phyloP scores from a whole-genome alignment of 306 rosid species.

The Vicia sativa region DNA sequence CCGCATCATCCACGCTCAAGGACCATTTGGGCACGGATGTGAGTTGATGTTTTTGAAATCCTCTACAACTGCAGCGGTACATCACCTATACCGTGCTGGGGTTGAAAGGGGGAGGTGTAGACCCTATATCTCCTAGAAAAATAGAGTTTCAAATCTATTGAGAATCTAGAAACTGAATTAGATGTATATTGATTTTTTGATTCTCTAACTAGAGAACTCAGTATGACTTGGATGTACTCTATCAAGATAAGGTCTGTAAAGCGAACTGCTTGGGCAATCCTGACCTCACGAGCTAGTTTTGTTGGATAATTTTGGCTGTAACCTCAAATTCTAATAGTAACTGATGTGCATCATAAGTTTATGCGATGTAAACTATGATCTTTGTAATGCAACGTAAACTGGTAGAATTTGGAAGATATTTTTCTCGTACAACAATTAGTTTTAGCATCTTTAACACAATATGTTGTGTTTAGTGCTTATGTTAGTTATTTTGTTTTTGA shows the following conservation, averaged over 20 bases:
- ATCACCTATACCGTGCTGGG: not conserved
- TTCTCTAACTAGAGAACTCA: not conserved
- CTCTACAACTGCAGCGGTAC: not conserved
- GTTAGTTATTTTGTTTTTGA: constrained; percentile 23
- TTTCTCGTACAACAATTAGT: constrained; percentile 23
- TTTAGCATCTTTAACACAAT: constrained; percentile 26
- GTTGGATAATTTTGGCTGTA: not conserved
- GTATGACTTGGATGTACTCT: constrained; percentile 5
- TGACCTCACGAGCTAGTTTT: not conserved
- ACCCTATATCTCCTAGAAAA: not conserved
- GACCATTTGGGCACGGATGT: not conserved
- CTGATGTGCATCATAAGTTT: constrained; percentile 19
- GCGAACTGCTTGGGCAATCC: not conserved
- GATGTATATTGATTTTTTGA: not conserved
- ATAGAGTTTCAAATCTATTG: constrained; percentile 1
- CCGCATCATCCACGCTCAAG: not conserved
- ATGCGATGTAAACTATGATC: constrained; percentile 4
- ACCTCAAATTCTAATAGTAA: not conserved
- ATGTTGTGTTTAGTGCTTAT: constrained; percentile 25
- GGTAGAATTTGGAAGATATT: constrained; percentile 16
- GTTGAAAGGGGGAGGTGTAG: not conserved
- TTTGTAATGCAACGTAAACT: constrained; percentile 20
- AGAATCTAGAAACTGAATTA: not conserved
- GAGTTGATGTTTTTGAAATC: not conserved
- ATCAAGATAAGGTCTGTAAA: constrained; percentile 4